Percentiles rank a stretch among this genome's conserved stretches.
These are phyloP conservation scores for Pseudogymnoascus sp. DNA, from an alignment of 2,329 filamentous ascomycete species.

Conservation along the genomic window DNA sequence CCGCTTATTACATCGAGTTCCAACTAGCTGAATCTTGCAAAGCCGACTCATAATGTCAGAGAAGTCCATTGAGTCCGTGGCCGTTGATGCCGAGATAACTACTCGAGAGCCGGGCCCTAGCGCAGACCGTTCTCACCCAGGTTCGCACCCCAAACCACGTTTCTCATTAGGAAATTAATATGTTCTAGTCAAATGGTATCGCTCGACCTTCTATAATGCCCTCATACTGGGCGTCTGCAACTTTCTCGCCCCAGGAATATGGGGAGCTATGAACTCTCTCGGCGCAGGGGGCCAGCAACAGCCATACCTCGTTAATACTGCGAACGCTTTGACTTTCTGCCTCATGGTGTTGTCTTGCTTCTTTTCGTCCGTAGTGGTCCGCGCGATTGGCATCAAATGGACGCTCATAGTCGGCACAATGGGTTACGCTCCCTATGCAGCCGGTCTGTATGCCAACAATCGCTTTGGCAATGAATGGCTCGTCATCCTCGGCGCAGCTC, in stretches of 20 bases:
- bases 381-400: constrained; percentile 63
- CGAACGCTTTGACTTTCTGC: constrained; percentile 65
- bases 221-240: constrained; percentile 65
- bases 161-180: neutral
- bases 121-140: neutral
- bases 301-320: constrained; percentile 58
- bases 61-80: neutral
- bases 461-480: constrained; percentile 64
- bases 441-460: constrained; percentile 66
- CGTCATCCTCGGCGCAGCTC: constrained; percentile 57
- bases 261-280: constrained; percentile 66
- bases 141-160: constrained; percentile 33
- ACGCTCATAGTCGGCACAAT: constrained; percentile 65
- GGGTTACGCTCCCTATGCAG: constrained; percentile 65
- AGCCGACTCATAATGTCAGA: neutral
- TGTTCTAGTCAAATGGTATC: constrained; percentile 51
- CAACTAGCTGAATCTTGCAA: neutral
- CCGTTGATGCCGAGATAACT: neutral
- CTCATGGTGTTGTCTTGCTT: constrained; percentile 67
- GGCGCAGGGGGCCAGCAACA: constrained; percentile 60
- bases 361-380: constrained; percentile 56
- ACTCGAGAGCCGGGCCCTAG: neutral
- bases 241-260: constrained; percentile 63
- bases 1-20: neutral
- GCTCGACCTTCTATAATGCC: constrained; percentile 66